Conservation (phyloP, 2,329 filamentous ascomycete species). For the Orbilia javanica region DNA sequence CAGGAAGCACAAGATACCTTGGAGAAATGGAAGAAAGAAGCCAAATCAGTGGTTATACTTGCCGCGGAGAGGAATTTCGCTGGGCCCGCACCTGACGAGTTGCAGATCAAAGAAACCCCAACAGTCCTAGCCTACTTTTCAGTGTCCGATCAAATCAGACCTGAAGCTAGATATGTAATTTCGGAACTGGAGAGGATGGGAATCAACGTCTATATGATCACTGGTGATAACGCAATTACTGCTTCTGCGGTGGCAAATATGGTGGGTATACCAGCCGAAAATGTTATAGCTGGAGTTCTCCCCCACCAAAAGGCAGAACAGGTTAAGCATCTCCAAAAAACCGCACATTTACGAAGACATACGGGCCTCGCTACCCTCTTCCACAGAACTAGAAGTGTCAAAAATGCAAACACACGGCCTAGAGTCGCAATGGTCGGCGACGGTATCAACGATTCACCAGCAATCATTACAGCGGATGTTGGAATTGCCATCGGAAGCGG, state of each 20-base stretch:
- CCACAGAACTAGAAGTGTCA: conserved; percentile 34
- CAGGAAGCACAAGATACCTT: conserved; percentile 33
- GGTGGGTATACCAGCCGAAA: conserved; percentile 78
- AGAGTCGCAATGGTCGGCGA: conserved; percentile 87
- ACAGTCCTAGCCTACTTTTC: conserved; percentile 76
- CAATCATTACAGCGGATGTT: conserved; percentile 82
- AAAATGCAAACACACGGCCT: conserved; percentile 62
- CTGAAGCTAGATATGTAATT: conserved; percentile 77
- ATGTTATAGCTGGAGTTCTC: conserved; percentile 88
- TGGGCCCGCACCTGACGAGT: conserved; percentile 54
- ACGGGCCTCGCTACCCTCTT: conserved; percentile 31
- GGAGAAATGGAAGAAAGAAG: conserved; percentile 72
- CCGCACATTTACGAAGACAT: conserved; percentile 45
- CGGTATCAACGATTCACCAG: conserved; percentile 87
- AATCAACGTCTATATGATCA: conserved; percentile 89
- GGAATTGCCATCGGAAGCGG: conserved; percentile 85
- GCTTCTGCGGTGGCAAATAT: conserved; percentile 81
- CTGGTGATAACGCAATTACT: conserved; percentile 88
- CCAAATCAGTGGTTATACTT: conserved; percentile 72
- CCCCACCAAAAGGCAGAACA: conserved; percentile 84
- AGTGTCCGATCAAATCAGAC: conserved; percentile 83
- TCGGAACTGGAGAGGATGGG: conserved; percentile 74
- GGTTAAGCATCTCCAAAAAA: conserved; percentile 74
- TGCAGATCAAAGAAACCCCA: conserved; percentile 55
- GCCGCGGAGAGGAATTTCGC: conserved; percentile 26